A percentile compares a stretch with the other conserved stretches of the same genome.
Conservation (phyloP, 305 asterid genomes). For the Fraxinus velutina region DNA sequence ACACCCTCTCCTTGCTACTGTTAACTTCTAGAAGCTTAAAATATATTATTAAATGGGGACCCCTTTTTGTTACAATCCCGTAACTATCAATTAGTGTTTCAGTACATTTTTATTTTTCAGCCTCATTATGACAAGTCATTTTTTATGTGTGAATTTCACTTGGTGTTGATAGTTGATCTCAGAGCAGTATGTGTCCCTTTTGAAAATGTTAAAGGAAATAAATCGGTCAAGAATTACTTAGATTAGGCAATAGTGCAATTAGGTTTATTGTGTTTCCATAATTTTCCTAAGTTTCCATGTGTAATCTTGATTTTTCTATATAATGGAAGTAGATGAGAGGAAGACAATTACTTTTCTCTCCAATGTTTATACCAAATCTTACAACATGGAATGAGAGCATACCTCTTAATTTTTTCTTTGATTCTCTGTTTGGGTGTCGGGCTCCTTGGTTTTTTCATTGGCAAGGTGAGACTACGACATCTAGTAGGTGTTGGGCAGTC, state of each 20-base stretch:
- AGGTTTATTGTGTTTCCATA: not conserved
- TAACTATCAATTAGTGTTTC: not conserved
- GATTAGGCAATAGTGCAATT: no score
- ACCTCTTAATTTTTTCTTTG: not conserved
- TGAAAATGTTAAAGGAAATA: no score
- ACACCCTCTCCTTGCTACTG: not conserved
- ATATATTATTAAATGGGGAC: not conserved
- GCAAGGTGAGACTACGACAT: not conserved
- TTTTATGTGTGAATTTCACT: not conserved
- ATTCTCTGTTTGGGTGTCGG: not conserved
- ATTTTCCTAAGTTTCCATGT: not conserved
- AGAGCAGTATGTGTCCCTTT: not conserved
- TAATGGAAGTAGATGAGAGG: not conserved
- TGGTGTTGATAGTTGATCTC: not conserved
- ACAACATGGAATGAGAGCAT: not conserved
- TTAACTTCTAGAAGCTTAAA: not conserved
- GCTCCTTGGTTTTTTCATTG: not conserved
- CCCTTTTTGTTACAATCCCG: not conserved
- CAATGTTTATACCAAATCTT: not conserved
- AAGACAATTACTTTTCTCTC: not conserved
- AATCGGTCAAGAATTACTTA: no score
- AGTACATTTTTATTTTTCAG: not conserved
- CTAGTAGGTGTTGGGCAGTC: not conserved
- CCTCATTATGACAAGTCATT: not conserved
- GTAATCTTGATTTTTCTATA: not conserved